Conservation (phyloP, 192 early-diverging fungal genomes). For the Coemansia sp. region DNA sequence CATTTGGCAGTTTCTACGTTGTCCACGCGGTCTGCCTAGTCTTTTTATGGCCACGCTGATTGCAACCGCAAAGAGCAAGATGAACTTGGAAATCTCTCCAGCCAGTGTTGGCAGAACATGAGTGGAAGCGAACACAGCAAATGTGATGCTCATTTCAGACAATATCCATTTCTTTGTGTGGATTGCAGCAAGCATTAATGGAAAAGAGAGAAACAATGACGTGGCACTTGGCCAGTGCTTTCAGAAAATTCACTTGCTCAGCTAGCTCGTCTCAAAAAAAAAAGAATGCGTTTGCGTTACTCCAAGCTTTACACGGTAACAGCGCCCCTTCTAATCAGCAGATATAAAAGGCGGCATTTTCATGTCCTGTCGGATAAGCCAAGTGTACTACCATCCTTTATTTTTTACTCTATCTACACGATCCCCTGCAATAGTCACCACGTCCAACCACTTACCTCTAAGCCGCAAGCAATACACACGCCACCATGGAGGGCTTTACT, state of each 20-base stretch:
- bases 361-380: too few species aligned
- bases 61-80: too few species aligned
- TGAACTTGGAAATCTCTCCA: too few species aligned
- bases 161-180: too few species aligned
- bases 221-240: neutral
- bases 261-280: too few species aligned
- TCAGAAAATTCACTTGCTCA: too few species aligned
- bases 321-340: neutral
- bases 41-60: too few species aligned
- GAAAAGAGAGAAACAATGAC: neutral
- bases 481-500: neutral
- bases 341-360: neutral
- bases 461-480: neutral
- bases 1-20: neutral
- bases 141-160: too few species aligned
- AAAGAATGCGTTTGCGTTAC: too few species aligned
- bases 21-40: neutral
- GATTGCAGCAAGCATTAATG: neutral
- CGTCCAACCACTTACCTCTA: neutral
- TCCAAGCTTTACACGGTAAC: neutral
- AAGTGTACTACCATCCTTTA: neutral
- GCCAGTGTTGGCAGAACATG: too few species aligned
- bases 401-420: neutral
- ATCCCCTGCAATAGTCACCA: neutral
- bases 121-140: neutral